Base-by-base conservation (phyloP, 2,329 filamentous ascomycete species). In the Coniella lustricola region DNA sequence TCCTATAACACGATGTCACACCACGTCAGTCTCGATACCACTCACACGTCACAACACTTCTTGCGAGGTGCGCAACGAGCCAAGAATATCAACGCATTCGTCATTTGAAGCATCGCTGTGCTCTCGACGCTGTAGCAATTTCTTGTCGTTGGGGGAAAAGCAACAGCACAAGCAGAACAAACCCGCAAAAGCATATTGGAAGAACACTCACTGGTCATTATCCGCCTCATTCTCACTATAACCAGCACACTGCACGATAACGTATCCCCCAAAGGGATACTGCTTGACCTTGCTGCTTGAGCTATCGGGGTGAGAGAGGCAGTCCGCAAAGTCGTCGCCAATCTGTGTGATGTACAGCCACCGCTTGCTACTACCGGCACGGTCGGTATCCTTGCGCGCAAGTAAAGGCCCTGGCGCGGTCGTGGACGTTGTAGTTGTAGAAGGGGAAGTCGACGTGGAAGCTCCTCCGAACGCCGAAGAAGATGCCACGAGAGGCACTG, bases 301-400 rank as follows among this genome's bases (percentile, higher is more conserved):
- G 40, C 48, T 50, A 41, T 36, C 43, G 0, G 51, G 40, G 13
- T 44, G 35, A 4, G 47, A 31, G 18, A 46, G 37, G 44, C 51
- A 53, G 16, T 35, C 7, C 16, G 44, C 48, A 7, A 16, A 17
- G 32, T 50, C 44, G 2, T 35, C 44, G 20, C 48, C 48, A 3
- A 53, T 45, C 40, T 34, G 44, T 1, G 51, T 53, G 2, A 47
- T 34, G 31, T 53, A 53, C 35, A 53, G 44, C 51, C 51, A 53
- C 16, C 51, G 47, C 32, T 48, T 50, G 18, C 16, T 14, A 10
- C 7, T 22, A 3, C 25, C 12, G 10, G 8, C 29, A 16, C 10
- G 13, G 4, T 14, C 14, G 17, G 20, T 31, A 22, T 3, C 18
- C n/a, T 32, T 17, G 31, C 20, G 39, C 10, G n/a, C 21, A 25